Evolutionary conservation across 2,329 filamentous ascomycete species (phyloP).

Genomic region (Falciphora oryzae): DNA sequence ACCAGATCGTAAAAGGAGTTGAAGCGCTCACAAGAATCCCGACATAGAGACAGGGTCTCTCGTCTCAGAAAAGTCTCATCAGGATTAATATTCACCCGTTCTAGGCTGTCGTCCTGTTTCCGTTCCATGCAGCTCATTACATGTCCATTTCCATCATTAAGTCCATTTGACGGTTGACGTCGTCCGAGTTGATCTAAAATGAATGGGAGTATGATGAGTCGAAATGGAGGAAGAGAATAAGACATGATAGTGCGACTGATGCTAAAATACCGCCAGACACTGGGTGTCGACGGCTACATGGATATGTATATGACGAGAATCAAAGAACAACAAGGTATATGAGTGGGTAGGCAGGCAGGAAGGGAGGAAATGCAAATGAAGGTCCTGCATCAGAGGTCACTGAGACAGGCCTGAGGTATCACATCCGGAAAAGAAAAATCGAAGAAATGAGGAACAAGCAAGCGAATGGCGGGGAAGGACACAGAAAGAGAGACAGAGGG

Average conservation of each 20-base stretch:
- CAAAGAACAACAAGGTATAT: not conserved
- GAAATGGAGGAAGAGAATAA: not conserved
- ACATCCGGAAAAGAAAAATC: not conserved
- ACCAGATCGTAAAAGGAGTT: too few relatives aligned
- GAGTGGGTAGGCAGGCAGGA: not conserved
- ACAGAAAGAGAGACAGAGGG: not conserved
- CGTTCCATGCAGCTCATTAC: not conserved
- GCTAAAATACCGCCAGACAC: conserved; percentile 4
- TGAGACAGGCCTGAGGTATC: conserved; percentile 2
- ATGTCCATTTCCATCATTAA: not conserved
- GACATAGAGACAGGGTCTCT: too few relatives aligned
- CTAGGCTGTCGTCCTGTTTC: not conserved
- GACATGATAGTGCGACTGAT: not conserved
- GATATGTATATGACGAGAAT: not conserved
- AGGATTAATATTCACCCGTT: not conserved
- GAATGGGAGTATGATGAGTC: not conserved
- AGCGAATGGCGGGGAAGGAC: not conserved
- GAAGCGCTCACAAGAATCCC: not conserved
- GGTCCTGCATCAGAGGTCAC: not conserved
- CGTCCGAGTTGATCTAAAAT: not conserved
- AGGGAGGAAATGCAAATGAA: not conserved
- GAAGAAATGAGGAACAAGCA: not conserved
- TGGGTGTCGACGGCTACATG: not conserved
- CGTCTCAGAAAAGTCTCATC: not conserved
- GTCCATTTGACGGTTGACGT: not conserved